Base-by-base conservation (phyloP, 2,329 filamentous ascomycete species). In the Tolypocladium tropicale region DNA sequence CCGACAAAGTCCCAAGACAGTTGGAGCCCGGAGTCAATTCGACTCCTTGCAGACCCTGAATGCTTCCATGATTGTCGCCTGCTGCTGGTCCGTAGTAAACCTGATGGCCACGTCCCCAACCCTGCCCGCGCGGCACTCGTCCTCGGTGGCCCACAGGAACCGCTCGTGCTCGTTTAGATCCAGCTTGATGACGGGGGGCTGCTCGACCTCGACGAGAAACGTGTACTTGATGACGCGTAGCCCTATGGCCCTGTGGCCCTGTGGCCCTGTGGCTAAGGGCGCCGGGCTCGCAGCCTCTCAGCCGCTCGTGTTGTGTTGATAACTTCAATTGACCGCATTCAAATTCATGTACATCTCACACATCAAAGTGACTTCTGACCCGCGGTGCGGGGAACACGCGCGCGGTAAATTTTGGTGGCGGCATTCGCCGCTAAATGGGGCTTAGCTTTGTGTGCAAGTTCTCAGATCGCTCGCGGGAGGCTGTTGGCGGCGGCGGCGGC, bases 111-210 rank as follows among this genome's bases (percentile, higher is more conserved):
- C 55, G 18, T 61, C 61, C 5, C 56, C 61, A 11, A 56, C 60
- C 59, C 52, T 60, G 49, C 59, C 58, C 16, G 25, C 54, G 41
- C 52, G 50, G 16, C 63, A 62, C 58, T 70, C 64, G 9, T 63
- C 62, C 58, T 68, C 65, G 1, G 62, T 59, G 9, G 64, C 68
- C 69, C 69, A 71, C 25, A 65, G 53, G 36, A 55, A 69, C 18
- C 62, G 61, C 59, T 67, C 61, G 52, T 71, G 68, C 62, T 71
- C 68, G 3, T 62, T 60, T 4, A 65, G 64, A 36, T 71, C 66
- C 3, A 69, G 58, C 54, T 51, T 57, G 28, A 71, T 63, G 4
- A 55, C 54, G 0, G 34, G 55, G 3, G 34, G 55, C 50, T 54
- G 52, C 52, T 57, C 60, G 11, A 64, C 65, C 33, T 62, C 59